Conservation (phyloP, 2,329 filamentous ascomycete genomes). For the Raffaelea ambrosiae region DNA sequence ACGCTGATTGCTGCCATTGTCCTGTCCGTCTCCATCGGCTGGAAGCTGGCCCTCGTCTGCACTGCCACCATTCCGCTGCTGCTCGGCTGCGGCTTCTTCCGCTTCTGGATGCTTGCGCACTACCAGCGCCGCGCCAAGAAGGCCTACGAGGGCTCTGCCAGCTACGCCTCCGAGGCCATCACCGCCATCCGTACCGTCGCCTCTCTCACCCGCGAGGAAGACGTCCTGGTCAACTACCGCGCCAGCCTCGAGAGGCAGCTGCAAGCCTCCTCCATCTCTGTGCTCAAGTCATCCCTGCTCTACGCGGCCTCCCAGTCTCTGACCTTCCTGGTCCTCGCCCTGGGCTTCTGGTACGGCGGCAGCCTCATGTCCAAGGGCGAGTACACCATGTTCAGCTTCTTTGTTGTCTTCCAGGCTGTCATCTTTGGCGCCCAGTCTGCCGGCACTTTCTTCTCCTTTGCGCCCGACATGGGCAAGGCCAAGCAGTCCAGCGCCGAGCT, state of each 20-base stretch:
- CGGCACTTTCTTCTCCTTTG: slow-evolving; percentile 81
- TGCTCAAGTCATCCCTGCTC: slow-evolving; percentile 66
- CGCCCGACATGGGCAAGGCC: slow-evolving; percentile 88
- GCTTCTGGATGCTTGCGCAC: slow-evolving; percentile 59
- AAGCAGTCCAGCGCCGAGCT: slow-evolving; percentile 74
- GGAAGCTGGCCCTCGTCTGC: slow-evolving; percentile 35
- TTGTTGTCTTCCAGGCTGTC: slow-evolving; percentile 78
- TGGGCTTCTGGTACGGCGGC: slow-evolving; percentile 91
- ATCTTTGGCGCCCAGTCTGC: slow-evolving; percentile 91
- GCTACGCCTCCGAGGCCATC: slow-evolving; percentile 87
- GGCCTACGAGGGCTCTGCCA: slow-evolving; percentile 72
- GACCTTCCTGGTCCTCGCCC: slow-evolving; percentile 72
- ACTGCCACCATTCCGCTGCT: slow-evolving; percentile 29
- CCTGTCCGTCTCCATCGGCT: slow-evolving; percentile 30
- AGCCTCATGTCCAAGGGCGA: slow-evolving; percentile 62
- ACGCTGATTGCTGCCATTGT: slow-evolving; percentile 69
- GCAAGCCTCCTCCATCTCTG: slow-evolving; percentile 58
- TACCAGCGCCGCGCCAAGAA: slow-evolving; percentile 73
- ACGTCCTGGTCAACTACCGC: slow-evolving; percentile 68
- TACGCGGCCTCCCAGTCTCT: slow-evolving; percentile 82
- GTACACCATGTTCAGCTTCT: slow-evolving; percentile 80
- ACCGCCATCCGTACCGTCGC: slow-evolving; percentile 91
- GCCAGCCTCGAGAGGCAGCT: slow-evolving; percentile 58
- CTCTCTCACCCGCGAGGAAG: slow-evolving; percentile 75
- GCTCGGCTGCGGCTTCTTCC: slow-evolving; percentile 30